Percentiles rank a stretch among this genome's conserved stretches.
These are phyloP conservation scores for Alternaria gansuensis DNA, from an alignment of 2,329 filamentous ascomycete species.

Conservation along the genomic window DNA sequence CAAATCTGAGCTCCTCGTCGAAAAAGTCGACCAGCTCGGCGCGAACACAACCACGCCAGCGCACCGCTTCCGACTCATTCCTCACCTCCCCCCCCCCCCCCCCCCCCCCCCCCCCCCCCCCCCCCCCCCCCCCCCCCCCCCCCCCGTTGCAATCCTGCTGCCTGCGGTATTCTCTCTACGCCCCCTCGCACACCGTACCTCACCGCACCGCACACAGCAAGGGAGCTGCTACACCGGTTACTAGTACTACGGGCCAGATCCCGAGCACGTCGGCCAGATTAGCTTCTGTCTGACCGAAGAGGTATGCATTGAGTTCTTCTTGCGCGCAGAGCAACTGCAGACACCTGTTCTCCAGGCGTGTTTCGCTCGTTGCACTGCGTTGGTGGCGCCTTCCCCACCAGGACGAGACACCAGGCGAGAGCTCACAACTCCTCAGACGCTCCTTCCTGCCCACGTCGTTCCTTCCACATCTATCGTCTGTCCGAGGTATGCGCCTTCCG, in stretches of 20 bases:
- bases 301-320: slow-evolving; percentile 32
- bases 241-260: slow-evolving; percentile 46
- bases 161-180: slow-evolving; percentile 20
- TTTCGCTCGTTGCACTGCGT: slow-evolving; percentile 7
- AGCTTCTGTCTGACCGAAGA: slow-evolving; percentile 44
- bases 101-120: slow-evolving; percentile 27
- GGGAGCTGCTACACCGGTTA: slow-evolving; percentile 43
- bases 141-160: slow-evolving; percentile 26
- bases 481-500: slow-evolving; percentile 30
- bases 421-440: slow-evolving; percentile 36
- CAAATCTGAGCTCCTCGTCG: slow-evolving; percentile 25
- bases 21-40: slow-evolving; percentile 39
- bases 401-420: slow-evolving; percentile 16
- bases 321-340: slow-evolving; percentile 27
- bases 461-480: slow-evolving; percentile 29
- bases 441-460: slow-evolving; percentile 29
- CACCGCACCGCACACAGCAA: slow-evolving; percentile 35
- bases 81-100: slow-evolving; percentile 29
- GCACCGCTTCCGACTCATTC: slow-evolving; percentile 31
- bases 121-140: slow-evolving; percentile 27
- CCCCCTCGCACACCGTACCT: slow-evolving; percentile 14
- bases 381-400: slow-evolving; percentile 20
- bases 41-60: slow-evolving; percentile 37
- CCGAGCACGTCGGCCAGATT: slow-evolving; percentile 48
- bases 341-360: background rate